Base-by-base conservation (phyloP, 129 eudicot genomes). In the Arctium minus region DNA sequence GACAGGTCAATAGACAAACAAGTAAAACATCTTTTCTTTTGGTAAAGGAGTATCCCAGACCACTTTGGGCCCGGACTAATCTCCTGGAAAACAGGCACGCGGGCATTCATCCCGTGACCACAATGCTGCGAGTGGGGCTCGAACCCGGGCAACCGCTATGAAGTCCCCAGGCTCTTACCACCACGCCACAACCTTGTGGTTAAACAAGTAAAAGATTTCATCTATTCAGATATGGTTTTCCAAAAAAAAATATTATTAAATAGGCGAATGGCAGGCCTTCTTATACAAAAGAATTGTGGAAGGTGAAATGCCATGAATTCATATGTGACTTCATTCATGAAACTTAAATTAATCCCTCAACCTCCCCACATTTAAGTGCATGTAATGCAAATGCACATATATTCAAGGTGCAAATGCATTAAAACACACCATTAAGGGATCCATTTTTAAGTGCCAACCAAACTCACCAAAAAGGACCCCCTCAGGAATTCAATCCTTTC, bases 391-490 rank as follows among this genome's bases (percentile, higher is more conserved):
- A 67, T 67, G 32, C 71, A 67, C 32, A 18, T 67, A 39, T 56
- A 83, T 83, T 83, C 79, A 83, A 78, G 83, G 74, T 79, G 46
- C 83, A 84, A 72, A 73, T 84, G 87, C 87, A 79, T 84, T 84
- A 73, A 84, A 84, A 18, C 79, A 72, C 75, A 67, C 33, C 87
- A 73, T 79, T 84, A 84, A 84, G 83, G 80, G 83, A 84, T 62
- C 83, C 83, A 73, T 84, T 73, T 84, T 84, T 84, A 84, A 79
- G 83, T 84, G 80, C 83, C 87, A 84, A 84, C 87, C 87, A 84
- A 79, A 84, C 83, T 64, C 71, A 84, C 12, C 46, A 73, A 42
- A 64, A 73, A 73, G 87, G 76, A 79, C 83, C 76, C 79, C 71
- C 70, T 79, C 84, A 72, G 70, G 60, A 84, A 79, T 84, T 84